Evolutionary conservation across 805 yeast species (phyloP).

Genomic region (Yueomyces sinensis): DNA sequence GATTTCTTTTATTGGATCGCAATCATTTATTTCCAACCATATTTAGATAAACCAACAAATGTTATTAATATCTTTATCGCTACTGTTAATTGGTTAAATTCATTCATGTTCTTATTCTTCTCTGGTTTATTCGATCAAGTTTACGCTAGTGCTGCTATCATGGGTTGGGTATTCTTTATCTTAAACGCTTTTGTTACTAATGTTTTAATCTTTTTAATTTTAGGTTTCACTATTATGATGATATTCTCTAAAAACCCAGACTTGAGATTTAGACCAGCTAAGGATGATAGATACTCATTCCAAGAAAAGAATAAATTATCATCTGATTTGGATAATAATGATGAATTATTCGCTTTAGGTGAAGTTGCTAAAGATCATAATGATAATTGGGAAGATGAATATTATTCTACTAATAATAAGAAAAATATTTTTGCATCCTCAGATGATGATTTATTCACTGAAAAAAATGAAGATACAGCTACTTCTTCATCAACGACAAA

Average conservation of each 20-base stretch:
- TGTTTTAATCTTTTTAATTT: slow-evolving; percentile 54
- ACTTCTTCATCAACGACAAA: slow-evolving; percentile 6
- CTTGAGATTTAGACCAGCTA: slow-evolving; percentile 76
- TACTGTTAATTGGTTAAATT: slow-evolving; percentile 61
- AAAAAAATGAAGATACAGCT: slow-evolving; percentile 3
- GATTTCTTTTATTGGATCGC: slow-evolving; percentile 59
- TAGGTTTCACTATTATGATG: slow-evolving; percentile 51
- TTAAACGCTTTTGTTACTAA: slow-evolving; percentile 82
- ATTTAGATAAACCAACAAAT: slow-evolving; percentile 73
- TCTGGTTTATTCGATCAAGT: slow-evolving; percentile 76
- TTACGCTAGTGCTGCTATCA: slow-evolving; percentile 62
- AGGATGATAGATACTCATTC: slow-evolving; percentile 87
- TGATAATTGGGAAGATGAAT: slow-evolving; percentile 55
- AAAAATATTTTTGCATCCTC: slow-evolving; percentile 2
- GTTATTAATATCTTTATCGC: slow-evolving; percentile 59
- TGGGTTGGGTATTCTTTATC: slow-evolving; percentile 87
- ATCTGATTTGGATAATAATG: slow-evolving; percentile 26
- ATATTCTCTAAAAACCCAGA: slow-evolving; percentile 76
- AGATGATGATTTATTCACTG: slow-evolving; percentile 10
- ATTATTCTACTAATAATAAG: slow-evolving; percentile 2
- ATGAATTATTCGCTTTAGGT: slow-evolving; percentile 62
- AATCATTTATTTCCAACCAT: slow-evolving; percentile 57
- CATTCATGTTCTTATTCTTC: slow-evolving; percentile 76
- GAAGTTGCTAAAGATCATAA: slow-evolving; percentile 72
- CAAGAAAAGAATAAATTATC: slow-evolving; percentile 30